Percentiles rank a stretch among this genome's conserved stretches.
phyloP scores from a whole-genome alignment of 129 eudicot genomes.

The Pseudognaphalium luteoalbum region DNA sequence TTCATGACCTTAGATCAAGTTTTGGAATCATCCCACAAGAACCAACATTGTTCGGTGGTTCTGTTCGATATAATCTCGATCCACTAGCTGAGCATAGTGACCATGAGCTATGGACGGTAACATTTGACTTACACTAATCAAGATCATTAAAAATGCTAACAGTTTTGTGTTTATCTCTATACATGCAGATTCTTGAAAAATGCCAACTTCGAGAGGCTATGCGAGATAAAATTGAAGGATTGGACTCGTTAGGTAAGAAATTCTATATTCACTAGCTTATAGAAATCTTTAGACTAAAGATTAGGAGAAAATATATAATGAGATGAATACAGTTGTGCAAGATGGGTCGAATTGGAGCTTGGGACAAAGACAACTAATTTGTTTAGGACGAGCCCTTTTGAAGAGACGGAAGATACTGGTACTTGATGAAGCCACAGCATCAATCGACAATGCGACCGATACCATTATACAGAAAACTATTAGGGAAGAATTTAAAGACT shows the following conservation, averaged over 20 bases:
- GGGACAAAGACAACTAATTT: too few relatives aligned
- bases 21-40: conserved; percentile 66
- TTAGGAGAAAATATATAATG: conserved; percentile 32
- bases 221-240: conserved; percentile 47
- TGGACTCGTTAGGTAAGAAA: conserved; percentile 54
- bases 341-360: too few relatives aligned
- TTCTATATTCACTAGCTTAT: too few relatives aligned
- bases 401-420: too few relatives aligned
- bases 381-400: too few relatives aligned
- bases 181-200: conserved; percentile 55
- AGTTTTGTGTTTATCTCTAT: neutral
- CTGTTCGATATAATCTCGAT: conserved; percentile 61
- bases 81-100: conserved; percentile 46
- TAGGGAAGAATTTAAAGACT: too few relatives aligned
- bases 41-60: conserved; percentile 56
- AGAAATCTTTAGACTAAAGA: neutral
- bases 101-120: neutral
- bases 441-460: too few relatives aligned
- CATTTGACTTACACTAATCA: neutral
- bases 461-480: too few relatives aligned
- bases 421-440: too few relatives aligned
- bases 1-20: conserved; percentile 64
- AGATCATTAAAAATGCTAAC: neutral
- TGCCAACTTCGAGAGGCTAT: conserved; percentile 64
- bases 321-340: too few relatives aligned